Base-by-base conservation (phyloP, 805 yeast genomes). In the Zygotorulaspora danielsina region DNA sequence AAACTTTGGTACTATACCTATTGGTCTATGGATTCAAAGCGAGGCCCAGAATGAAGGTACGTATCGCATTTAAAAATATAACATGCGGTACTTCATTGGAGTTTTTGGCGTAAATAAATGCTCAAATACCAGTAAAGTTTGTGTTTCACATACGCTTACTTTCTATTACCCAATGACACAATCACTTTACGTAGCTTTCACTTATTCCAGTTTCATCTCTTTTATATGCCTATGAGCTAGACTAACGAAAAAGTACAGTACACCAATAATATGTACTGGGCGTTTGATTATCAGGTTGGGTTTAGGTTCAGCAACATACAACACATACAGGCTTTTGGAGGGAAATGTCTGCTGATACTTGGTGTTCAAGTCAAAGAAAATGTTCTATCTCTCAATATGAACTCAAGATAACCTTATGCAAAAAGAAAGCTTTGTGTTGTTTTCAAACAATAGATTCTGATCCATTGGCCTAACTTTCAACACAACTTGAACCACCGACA, bases 11-110 rank as follows among this genome's bases (percentile, higher is more conserved):
- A 29, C 41, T 46, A 45, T 49, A 39, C 51, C 54, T 61, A 44
- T 61, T 68, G 68, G 67, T 55, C 50, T 59, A 58, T 49, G 61
- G 67, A 66, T 67, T 68, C 72, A 68, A 68, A 68, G 70, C 69
- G 72, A 67, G 59, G 72, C 71, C 70, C 19, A 44, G 45, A 44
- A 19, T 36, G 27, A 41, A 41, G 34, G 48, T 35, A 34, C 22
- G 31, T 37, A 32, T 36, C 38, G 34, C 35, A 31, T 36, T 38
- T 12, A 21, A n/a, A 38, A 64, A 38, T 65, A 24, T 39, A 47
- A 59, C 34, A 32, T 12, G 32, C 41, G 46, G 25, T 44, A 42
- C 47, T 48, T 46, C 59, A 46, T 49, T 50, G 50, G 45, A 42
- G 48, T 46, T 48, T 3, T 27, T 27, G 31, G 46, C 38, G 44